Percentiles rank a stretch among this genome's conserved stretches.
These are phyloP conservation scores for Aspergillus aculeatinus DNA, from an alignment of 2,329 filamentous ascomycete species.

Conservation along the genomic window DNA sequence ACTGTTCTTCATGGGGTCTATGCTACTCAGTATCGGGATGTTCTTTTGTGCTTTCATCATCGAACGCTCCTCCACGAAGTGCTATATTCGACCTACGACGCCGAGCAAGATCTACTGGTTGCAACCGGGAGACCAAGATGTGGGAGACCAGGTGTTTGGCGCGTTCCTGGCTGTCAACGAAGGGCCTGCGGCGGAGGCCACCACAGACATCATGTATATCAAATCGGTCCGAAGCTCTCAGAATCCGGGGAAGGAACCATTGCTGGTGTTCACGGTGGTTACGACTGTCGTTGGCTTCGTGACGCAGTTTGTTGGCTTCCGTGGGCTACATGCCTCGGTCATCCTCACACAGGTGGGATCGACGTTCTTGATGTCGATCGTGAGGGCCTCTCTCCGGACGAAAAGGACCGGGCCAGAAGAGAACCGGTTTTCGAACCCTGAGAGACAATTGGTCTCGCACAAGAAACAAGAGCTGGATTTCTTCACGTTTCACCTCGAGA, in stretches of 20 bases:
- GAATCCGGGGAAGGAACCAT: slow-evolving; percentile 14
- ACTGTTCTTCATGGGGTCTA: slow-evolving; percentile 33
- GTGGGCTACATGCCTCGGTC: slow-evolving; percentile 39
- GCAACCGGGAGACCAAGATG: slow-evolving; percentile 38
- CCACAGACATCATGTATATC: slow-evolving; percentile 23
- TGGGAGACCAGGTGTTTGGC: slow-evolving; percentile 42
- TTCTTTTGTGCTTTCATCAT: slow-evolving; percentile 37
- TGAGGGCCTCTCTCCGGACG: slow-evolving; percentile 36
- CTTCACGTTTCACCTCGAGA: slow-evolving; percentile 30
- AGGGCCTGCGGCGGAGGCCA: slow-evolving; percentile 14
- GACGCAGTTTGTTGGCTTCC: slow-evolving; percentile 40
- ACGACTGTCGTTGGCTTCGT: slow-evolving; percentile 37
- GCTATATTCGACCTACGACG: slow-evolving; percentile 23
- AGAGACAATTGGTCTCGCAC: slow-evolving; percentile 21
- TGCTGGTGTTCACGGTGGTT: slow-evolving; percentile 24
- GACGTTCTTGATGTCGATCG: slow-evolving; percentile 38
- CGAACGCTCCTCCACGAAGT: slow-evolving; percentile 32
- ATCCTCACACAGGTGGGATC: slow-evolving; percentile 37
- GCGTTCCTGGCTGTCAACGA: slow-evolving; percentile 35
- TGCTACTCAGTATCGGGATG: slow-evolving; percentile 35
- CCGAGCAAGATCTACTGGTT: slow-evolving; percentile 39
- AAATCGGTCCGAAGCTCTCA: slow-evolving; percentile 27
- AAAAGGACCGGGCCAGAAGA: slow-evolving; percentile 31
- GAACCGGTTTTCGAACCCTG: slow-evolving; percentile 23
- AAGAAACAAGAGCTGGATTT: slow-evolving; percentile 36